Conservation (phyloP, 2,329 filamentous ascomycete species). For the Metarhizium humberi region DNA sequence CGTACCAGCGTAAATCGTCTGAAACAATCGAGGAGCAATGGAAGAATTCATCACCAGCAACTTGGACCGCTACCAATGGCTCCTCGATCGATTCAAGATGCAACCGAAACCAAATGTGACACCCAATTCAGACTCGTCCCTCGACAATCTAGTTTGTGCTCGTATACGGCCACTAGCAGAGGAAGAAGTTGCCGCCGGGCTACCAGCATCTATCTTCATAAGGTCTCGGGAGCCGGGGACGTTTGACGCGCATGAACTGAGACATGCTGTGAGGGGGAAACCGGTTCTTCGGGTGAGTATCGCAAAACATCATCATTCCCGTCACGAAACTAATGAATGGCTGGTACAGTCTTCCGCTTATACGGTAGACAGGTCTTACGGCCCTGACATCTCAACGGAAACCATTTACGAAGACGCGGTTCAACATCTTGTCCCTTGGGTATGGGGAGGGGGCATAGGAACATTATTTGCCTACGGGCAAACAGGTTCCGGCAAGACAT, state of each 20-base stretch:
- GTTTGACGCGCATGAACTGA: conserved; percentile 17
- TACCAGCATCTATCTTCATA: conserved; percentile 10
- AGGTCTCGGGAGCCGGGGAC: conserved; percentile 1
- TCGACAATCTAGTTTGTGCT: conserved; percentile 26
- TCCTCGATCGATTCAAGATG: conserved; percentile 20
- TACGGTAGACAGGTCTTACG: no score
- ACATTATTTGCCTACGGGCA: conserved; percentile 42
- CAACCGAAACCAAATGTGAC: neutral
- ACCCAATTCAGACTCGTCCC: conserved; percentile 5
- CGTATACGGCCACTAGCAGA: conserved; percentile 26
- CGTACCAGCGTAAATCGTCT: neutral
- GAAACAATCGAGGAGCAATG: conserved; percentile 11
- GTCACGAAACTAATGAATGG: no score
- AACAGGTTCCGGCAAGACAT: conserved; percentile 39
- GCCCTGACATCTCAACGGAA: no score
- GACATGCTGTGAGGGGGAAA: no score
- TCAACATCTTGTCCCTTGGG: conserved; percentile 28
- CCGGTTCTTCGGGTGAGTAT: no score
- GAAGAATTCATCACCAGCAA: conserved; percentile 24
- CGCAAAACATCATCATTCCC: no score
- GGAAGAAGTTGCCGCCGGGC: conserved; percentile 23
- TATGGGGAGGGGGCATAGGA: conserved; percentile 35
- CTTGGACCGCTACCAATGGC: conserved; percentile 16
- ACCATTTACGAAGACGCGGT: no score
- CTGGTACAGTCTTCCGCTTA: no score